phyloP scores from a whole-genome alignment of 768 basidiomycete genomes.

The Phaeotremella fagi region DNA sequence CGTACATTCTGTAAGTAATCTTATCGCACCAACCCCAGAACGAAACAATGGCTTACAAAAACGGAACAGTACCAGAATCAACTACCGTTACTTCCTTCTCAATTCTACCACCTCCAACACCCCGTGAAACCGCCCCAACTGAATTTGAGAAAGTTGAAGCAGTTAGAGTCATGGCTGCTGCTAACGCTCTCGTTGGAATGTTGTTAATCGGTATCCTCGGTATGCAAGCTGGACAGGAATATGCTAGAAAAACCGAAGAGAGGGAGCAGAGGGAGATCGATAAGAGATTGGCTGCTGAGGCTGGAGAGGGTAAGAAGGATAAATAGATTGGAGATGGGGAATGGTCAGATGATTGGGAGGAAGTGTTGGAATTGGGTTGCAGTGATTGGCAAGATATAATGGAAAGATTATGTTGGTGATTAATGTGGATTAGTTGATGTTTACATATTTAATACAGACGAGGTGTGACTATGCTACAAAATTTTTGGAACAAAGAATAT shows the following conservation, averaged over 20 bases:
- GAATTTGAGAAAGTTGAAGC: conserved; percentile 68
- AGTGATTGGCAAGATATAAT: too few relatives aligned
- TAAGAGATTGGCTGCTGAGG: conserved; percentile 41
- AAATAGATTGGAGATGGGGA: conserved; percentile 8
- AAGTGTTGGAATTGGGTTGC: too few relatives aligned
- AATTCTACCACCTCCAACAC: conserved; percentile 42
- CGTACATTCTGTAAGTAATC: conserved; percentile 59
- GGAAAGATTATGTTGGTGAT: too few relatives aligned
- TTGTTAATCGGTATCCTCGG: conserved; percentile 52
- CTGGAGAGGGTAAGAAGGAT: conserved; percentile 35
- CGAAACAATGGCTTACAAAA: too few relatives aligned
- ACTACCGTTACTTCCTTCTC: conserved; percentile 32
- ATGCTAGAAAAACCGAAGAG: conserved; percentile 62
- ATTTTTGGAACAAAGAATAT: too few relatives aligned
- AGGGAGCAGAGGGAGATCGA: conserved; percentile 51
- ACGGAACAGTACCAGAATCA: conserved; percentile 38
- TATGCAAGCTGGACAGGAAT: conserved; percentile 77
- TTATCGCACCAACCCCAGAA: not conserved
- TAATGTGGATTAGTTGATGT: too few relatives aligned
- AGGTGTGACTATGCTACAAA: too few relatives aligned
- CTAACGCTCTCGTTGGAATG: conserved; percentile 77
- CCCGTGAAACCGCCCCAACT: conserved; percentile 48
- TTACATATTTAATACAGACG: too few relatives aligned
- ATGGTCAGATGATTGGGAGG: not conserved
- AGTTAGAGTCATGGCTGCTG: conserved; percentile 74